Percentiles rank a stretch among this genome's conserved stretches.
Conservation (phyloP, 1,139 yeast genomes). For the Yamadazyma sp. region DNA sequence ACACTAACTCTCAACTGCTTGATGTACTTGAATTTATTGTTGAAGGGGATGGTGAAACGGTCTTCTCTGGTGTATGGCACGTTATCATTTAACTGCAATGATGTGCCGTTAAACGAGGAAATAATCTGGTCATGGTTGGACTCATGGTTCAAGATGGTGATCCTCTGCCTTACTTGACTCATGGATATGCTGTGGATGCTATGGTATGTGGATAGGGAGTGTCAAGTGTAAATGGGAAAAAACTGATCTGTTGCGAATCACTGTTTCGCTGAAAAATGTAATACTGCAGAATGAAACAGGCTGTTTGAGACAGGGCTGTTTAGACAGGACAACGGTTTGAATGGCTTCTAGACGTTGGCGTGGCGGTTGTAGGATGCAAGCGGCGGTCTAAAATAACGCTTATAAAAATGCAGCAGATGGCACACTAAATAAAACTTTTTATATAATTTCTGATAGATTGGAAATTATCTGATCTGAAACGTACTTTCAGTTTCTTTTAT, state of each 20-base stretch:
- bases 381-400: too few species aligned
- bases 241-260: slow-evolving; percentile 2
- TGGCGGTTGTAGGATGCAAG: too few species aligned
- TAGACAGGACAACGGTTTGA: not conserved
- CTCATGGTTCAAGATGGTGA: slow-evolving; percentile 31
- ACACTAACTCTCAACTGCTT: slow-evolving; percentile 25
- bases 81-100: slow-evolving; percentile 13
- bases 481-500: too few species aligned
- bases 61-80: slow-evolving; percentile 17
- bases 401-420: too few species aligned
- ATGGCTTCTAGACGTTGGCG: too few species aligned
- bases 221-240: not conserved
- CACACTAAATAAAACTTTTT: too few species aligned
- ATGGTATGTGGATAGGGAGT: not conserved
- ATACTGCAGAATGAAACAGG: slow-evolving; percentile 2
- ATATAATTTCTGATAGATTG: too few species aligned
- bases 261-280: slow-evolving; percentile 2
- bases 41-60: slow-evolving; percentile 11
- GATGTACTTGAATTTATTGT: slow-evolving; percentile 13
- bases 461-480: too few species aligned
- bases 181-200: not conserved
- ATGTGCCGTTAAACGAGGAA: slow-evolving; percentile 15
- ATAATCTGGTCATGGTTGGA: slow-evolving; percentile 26
- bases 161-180: slow-evolving; percentile 28
- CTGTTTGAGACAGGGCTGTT: too few species aligned